Evolutionary conservation across 257 asterid genomes (phyloP).

Genomic region (Solanum microdontum): DNA sequence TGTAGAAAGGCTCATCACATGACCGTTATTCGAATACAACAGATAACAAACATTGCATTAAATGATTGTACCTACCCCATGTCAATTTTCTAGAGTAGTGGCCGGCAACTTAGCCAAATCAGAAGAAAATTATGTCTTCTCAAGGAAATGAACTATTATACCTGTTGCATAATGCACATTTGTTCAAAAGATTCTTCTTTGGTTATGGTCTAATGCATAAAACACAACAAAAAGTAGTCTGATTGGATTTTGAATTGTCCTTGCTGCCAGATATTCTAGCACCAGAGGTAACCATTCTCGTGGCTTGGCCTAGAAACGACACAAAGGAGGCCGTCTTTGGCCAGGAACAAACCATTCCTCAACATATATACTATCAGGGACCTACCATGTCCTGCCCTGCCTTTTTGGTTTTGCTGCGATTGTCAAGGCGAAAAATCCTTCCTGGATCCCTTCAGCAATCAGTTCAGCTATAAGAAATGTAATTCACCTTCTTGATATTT

Average conservation of each 20-base stretch:
- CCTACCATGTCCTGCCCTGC: conserved; percentile 80
- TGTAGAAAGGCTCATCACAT: background rate
- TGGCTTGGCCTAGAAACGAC: conserved; percentile 54
- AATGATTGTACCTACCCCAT: background rate
- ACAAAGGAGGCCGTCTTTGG: conserved; percentile 11
- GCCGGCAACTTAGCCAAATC: conserved; percentile 34
- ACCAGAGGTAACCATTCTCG: conserved; percentile 64
- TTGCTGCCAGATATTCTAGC: conserved; percentile 71
- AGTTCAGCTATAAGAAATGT: conserved; percentile 6
- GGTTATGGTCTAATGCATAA: background rate
- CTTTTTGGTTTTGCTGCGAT: conserved; percentile 56
- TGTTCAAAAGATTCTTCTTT: background rate
- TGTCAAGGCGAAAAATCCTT: conserved; percentile 49
- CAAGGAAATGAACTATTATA: background rate
- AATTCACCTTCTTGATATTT: background rate
- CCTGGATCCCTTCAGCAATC: conserved; percentile 47
- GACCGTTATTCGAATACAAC: background rate
- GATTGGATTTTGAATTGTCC: background rate
- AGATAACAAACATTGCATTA: background rate
- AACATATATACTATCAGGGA: conserved; percentile 45
- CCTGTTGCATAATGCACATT: background rate
- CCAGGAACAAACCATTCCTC: conserved; percentile 26
- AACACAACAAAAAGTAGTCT: background rate
- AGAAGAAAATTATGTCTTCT: background rate
- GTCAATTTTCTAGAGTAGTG: conserved; percentile 6